Evolutionary conservation across 495 filamentous ascomycete genomes (phyloP), one percentile per base, ranked within the genome.

Genomic region (Patellaria atrata): DNA sequence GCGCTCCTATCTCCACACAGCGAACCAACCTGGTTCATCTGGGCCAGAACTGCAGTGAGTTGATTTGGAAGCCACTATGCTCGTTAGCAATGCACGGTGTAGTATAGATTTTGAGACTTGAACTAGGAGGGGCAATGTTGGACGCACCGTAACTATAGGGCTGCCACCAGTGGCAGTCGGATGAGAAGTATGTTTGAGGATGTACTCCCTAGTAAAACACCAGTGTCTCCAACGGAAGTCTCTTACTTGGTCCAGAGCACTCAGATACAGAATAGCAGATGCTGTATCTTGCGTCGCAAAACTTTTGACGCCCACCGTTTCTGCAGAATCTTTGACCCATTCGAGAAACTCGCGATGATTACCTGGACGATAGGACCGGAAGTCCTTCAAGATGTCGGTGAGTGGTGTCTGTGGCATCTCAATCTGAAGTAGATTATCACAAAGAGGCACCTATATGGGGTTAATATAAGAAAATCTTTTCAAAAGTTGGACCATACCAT

Each of bases 201-300:
- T 92, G 44, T 94, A 94, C 64, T 94, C 85, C 14, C 82, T 63
- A n/a, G 83, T 83, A 47, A 94, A 92, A 41, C 84, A 74, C 85
- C 85, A 94, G 49, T 92, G 85, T 3, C 85, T 66, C 85, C 85
- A 94, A 39, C 85, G 62, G 60, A 92, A 94, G 47, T 85, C 82
- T 33, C 85, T 73, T 8, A 94, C 79, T 53, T 92, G 77, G 53
- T 94, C 74, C 14, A 92, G 55, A 0, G 72, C 64, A 44, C 67
- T 62, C 4, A 93, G 63, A 57, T 85, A 89, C 2, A 84, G 62
- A 4, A 75, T 68, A 37, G 59, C 62, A 5, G 58, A 63, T 33
- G 58, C 57, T 28, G 55, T 60, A 33, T 65, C 64, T 41, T 61
- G 49, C 23, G 82, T 56, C 1, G 75, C 72, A 50, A 70, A 86